phyloP scores from a whole-genome alignment of 305 asterid genomes.

The Fraxinus dipetala region DNA sequence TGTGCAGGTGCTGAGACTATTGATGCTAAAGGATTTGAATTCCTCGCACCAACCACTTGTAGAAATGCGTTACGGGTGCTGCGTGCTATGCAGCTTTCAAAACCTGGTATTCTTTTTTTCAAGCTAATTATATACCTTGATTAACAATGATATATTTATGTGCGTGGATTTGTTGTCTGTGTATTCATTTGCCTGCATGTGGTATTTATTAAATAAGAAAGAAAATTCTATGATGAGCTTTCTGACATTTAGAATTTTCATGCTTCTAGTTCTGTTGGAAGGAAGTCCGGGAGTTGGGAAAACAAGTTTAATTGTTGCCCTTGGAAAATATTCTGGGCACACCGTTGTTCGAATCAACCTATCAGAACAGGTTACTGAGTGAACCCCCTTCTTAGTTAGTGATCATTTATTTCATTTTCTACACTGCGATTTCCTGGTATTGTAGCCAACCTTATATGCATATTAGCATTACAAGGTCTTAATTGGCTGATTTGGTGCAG shows the following conservation, averaged over 20 bases:
- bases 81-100: constrained; percentile 98
- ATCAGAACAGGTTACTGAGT: constrained; percentile 82
- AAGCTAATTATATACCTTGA: constrained; percentile 1
- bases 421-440: constrained; percentile 10
- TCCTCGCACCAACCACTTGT: constrained; percentile 86
- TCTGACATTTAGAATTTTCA: constrained; percentile 36
- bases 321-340: constrained; percentile 92
- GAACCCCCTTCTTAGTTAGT: constrained; percentile 1
- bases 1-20: constrained; percentile 52
- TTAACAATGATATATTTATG: constrained; percentile 3
- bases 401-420: constrained; percentile 7
- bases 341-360: constrained; percentile 90
- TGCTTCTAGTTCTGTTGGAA: constrained; percentile 75
- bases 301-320: constrained; percentile 86
- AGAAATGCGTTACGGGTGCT: constrained; percentile 84
- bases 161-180: background rate
- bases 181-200: background rate
- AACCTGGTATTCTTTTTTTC: constrained; percentile 66
- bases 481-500: constrained; percentile 47
- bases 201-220: background rate
- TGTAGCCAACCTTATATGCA: constrained; percentile 3
- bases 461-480: constrained; percentile 16
- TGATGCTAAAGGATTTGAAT: constrained; percentile 62
- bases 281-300: constrained; percentile 99
- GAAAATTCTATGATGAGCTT: constrained; percentile 4